Conservation (phyloP, 768 basidiomycete species). For the Collybia nuda region DNA sequence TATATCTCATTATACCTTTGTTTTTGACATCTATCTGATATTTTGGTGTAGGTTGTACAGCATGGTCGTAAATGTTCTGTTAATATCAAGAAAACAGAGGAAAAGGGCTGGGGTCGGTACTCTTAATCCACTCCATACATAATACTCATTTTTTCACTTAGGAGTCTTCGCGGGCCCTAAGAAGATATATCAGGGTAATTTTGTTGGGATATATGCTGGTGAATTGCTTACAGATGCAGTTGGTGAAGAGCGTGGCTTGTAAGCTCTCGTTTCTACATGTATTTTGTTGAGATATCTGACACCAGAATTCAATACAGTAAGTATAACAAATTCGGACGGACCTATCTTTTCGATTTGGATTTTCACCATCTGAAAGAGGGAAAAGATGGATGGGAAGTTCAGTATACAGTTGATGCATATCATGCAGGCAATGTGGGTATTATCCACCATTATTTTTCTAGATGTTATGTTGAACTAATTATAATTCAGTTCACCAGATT, state of each 20-base stretch:
- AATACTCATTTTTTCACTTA: slow-evolving; percentile 22
- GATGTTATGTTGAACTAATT: slow-evolving; percentile 2
- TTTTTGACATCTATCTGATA: neutral
- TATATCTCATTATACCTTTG: slow-evolving; percentile 29
- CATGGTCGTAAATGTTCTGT: slow-evolving; percentile 67
- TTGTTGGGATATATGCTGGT: slow-evolving; percentile 83
- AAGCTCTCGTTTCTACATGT: slow-evolving; percentile 21
- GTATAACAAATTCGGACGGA: slow-evolving; percentile 75
- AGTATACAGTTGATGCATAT: slow-evolving; percentile 81
- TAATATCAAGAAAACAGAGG: slow-evolving; percentile 63
- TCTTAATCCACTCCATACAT: neutral
- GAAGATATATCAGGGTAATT: slow-evolving; percentile 67
- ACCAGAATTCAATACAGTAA: slow-evolving; percentile 37
- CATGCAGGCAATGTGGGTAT: slow-evolving; percentile 79
- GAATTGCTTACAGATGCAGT: slow-evolving; percentile 74
- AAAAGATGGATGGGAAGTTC: slow-evolving; percentile 31
- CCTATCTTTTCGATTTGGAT: slow-evolving; percentile 83
- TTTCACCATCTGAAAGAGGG: slow-evolving; percentile 59
- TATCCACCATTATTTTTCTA: neutral
- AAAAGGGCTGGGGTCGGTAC: slow-evolving; percentile 84
- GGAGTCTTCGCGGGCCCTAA: slow-evolving; percentile 70
- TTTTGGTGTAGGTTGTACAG: slow-evolving; percentile 68
- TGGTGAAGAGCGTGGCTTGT: slow-evolving; percentile 68
- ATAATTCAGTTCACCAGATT: slow-evolving; percentile 81
- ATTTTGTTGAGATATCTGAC: neutral